Evolutionary conservation across 2,329 filamentous ascomycete genomes (phyloP), one percentile per base, ranked within the genome.

Genomic region (Parascedosporium putredinis): DNA sequence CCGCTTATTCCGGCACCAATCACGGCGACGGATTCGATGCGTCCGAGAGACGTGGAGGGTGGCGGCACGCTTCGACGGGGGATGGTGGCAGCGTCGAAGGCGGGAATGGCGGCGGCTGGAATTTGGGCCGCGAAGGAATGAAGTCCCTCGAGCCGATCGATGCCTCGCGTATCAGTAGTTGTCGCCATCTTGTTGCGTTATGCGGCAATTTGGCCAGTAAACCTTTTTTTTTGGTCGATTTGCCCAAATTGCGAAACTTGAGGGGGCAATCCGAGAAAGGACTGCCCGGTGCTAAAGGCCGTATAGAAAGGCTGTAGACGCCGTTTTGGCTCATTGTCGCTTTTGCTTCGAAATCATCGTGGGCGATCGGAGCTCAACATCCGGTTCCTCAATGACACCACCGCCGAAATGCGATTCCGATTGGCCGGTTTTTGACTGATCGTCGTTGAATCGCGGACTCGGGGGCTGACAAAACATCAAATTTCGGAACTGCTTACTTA

Each of bases 1-100:
- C 67, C 67, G 43, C 66, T 68, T 20, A 69, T 64, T 2, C 67
- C 67, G 4, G 67, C 64, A 3, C 67, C 67, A 33, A 70, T 58
- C 2, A 70, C 64, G 1, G 66, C 67, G 1, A 69, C 66, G 29
- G 43, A 4, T 42, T 51, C 54, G 24, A 49, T 54, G 0, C 43
- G 45, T 14, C 27, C n/a, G 3, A 47, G 45, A 22, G 14, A 20
- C 4, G n/a, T n/a, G 4, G 45, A 22, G 3, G 45, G 20, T 25
- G 45, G 16, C 5, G 16, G 5, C 25, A 2, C 29, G 16, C 18
- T 27, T 14, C 20, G 16, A n/a, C n/a, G n/a, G n/a, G n/a, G n/a
- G 27, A 34, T 25, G 12, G 23, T 18, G 25, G 14, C 25, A 12
- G 45, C 2, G 18, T 20, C n/a, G 16, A 31, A 34, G 16, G 29